Percentiles rank a stretch among this genome's conserved stretches.
Evolutionary conservation across 495 filamentous ascomycete genomes (phyloP).

Genomic region (Penicillium psychrofluorescens): DNA sequence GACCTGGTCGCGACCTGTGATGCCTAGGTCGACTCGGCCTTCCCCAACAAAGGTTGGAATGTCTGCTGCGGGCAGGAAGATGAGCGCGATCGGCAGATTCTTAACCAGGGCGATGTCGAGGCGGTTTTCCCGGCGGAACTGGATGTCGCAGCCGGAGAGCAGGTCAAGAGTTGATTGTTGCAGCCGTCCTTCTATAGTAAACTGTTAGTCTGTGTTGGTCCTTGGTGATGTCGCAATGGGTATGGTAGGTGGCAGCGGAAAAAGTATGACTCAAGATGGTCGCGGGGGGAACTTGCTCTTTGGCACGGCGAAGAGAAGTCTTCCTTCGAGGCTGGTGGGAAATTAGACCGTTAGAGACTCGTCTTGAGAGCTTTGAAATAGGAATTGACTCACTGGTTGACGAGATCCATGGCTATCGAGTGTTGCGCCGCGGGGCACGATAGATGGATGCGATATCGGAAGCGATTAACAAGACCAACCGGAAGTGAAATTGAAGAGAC

Average conservation of each 20-base stretch:
- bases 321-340: conserved; percentile 60
- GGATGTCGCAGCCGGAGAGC: conserved; percentile 86
- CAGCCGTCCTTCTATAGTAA: conserved; percentile 75
- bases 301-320: conserved; percentile 91
- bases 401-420: conserved; percentile 61
- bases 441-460: neutral
- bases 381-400: conserved; percentile 64
- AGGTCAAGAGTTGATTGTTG: conserved; percentile 81
- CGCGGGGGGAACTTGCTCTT: conserved; percentile 64
- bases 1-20: conserved; percentile 89
- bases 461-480: neutral
- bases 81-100: conserved; percentile 88
- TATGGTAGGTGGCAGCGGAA: neutral
- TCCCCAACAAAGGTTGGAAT: conserved; percentile 97
- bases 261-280: conserved; percentile 14
- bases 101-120: conserved; percentile 95
- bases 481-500: conserved; percentile 4
- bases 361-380: neutral
- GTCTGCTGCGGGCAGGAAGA: conserved; percentile 95
- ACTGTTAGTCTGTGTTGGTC: conserved; percentile 9
- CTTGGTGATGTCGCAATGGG: conserved; percentile 1
- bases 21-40: conserved; percentile 87
- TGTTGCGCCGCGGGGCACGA: conserved; percentile 23
- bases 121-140: conserved; percentile 87
- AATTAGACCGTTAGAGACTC: conserved; percentile 2